Base-by-base conservation (phyloP, 495 filamentous ascomycete species). In the Penicillium longicatenatum region DNA sequence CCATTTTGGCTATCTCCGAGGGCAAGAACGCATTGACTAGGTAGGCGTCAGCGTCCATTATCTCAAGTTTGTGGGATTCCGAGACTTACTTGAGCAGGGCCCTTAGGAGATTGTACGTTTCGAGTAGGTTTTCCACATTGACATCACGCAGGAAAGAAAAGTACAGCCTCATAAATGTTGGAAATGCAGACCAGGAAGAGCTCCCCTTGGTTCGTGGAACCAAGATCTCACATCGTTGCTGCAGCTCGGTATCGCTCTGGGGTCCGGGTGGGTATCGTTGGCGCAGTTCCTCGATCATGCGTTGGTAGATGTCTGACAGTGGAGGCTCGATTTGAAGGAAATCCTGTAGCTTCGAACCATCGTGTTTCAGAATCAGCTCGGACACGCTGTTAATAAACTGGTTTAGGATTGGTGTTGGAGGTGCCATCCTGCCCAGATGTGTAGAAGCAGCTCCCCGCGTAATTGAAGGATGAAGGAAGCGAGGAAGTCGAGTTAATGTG, bases 1-100 rank as follows among this genome's bases (percentile, higher is more conserved):
- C 93, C 93, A 70, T 90, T 84, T 11, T 86, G 86, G 4, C 86
- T 83, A 66, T 95, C 86, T 29, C 85, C 84, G 30, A 97, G 84
- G 7, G 92, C 91, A 20, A 90, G 87, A 29, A 93, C 87, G 65
- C 84, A 89, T 68, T 90, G 88, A 60, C 89, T 78, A 46, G 17
- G 43, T 17, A 31, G 24, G 19, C 17, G 31, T 58, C 54, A 58
- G 54, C 33, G 14, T 37, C 6, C 29, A 20, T 19, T 17, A 21
- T 42, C 1, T 14, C 1, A 17, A 14, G 52, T 11, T 24, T 9
- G 29, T 12, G n/a, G 24, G 19, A 29, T 19, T 33, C 9, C 12
- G 11, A 29, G 44, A 75, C 86, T 52, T 76, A 93, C 89, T 86
- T 87, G 12, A 91, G 69, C 20, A 96, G 71, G 14, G 77, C 82